phyloP scores from a whole-genome alignment of 1,139 yeast genomes.

The Suhomyces bolitotheri region DNA sequence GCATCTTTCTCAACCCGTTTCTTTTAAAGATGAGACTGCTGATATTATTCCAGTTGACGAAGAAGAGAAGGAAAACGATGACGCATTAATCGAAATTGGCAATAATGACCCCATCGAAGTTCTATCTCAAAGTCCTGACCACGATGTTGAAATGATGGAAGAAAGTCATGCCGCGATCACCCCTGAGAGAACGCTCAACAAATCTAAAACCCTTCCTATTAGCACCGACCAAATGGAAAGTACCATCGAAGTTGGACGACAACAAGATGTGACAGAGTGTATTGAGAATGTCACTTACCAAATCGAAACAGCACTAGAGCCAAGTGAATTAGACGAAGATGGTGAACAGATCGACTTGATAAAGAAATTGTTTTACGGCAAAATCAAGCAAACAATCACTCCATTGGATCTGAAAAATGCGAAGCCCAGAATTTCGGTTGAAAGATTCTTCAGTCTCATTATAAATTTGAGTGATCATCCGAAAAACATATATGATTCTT shows the following conservation, averaged over 20 bases:
- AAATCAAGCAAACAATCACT: constrained; percentile 45
- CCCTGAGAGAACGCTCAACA: not conserved
- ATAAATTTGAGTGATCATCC: constrained; percentile 90
- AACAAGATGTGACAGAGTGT: constrained; percentile 97
- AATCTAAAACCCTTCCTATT: constrained; percentile 36
- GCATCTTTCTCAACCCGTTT: constrained; percentile 68
- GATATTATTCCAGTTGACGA: not conserved
- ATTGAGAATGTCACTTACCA: constrained; percentile 93
- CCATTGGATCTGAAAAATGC: constrained; percentile 40
- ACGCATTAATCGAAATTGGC: constrained; percentile 11
- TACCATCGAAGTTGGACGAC: constrained; percentile 80
- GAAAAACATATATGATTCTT: constrained; percentile 82
- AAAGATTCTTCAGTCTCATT: constrained; percentile 75
- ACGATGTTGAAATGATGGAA: constrained; percentile 15
- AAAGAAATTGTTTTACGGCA: constrained; percentile 79
- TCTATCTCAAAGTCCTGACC: constrained; percentile 14
- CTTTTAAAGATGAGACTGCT: constrained; percentile 36
- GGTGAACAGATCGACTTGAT: constrained; percentile 82
- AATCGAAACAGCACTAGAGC: constrained; percentile 84
- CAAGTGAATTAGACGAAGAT: constrained; percentile 62
- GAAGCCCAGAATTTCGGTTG: constrained; percentile 68
- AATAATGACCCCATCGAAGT: constrained; percentile 14
- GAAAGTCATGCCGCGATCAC: not conserved
- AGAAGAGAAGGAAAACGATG: constrained; percentile 10
- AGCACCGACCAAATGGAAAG: constrained; percentile 66